These are phyloP conservation scores for Penicillium sp. DNA, from an alignment of 2,329 filamentous ascomycete genomes.

Conservation along the genomic window DNA sequence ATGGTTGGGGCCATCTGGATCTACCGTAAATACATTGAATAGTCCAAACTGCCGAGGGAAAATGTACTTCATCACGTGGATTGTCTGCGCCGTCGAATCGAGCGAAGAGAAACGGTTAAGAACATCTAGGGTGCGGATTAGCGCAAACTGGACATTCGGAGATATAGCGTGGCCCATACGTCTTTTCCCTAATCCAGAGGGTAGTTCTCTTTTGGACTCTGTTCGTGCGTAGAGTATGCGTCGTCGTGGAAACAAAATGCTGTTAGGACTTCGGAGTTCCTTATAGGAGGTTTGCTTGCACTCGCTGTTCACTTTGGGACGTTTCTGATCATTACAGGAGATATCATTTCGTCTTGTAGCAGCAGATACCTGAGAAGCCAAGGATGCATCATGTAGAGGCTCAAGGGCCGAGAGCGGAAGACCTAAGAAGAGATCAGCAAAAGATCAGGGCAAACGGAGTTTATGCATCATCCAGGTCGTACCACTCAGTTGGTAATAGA, in stretches of 20 bases:
- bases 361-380: neutral
- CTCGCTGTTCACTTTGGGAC: neutral
- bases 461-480: slow-evolving; percentile 24
- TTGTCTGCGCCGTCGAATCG: slow-evolving; percentile 51
- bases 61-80: slow-evolving; percentile 82
- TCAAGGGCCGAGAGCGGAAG: slow-evolving; percentile 32
- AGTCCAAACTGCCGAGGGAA: slow-evolving; percentile 88
- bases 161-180: slow-evolving; percentile 55
- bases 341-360: neutral
- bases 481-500: slow-evolving; percentile 78
- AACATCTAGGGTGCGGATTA: slow-evolving; percentile 57
- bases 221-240: slow-evolving; percentile 82
- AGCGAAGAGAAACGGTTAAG: slow-evolving; percentile 63
- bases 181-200: slow-evolving; percentile 73
- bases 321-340: neutral
- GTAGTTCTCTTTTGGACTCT: slow-evolving; percentile 63
- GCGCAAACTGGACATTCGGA: neutral
- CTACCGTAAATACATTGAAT: slow-evolving; percentile 85
- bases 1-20: slow-evolving; percentile 61
- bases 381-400: slow-evolving; percentile 17
- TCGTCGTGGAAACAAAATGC: slow-evolving; percentile 72
- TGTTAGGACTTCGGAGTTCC: slow-evolving; percentile 39
- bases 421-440: slow-evolving; percentile 20
- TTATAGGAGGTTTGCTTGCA: neutral
- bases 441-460: neutral